phyloP scores from a whole-genome alignment of 495 filamentous ascomycete species.

The Platismatia glauca region DNA sequence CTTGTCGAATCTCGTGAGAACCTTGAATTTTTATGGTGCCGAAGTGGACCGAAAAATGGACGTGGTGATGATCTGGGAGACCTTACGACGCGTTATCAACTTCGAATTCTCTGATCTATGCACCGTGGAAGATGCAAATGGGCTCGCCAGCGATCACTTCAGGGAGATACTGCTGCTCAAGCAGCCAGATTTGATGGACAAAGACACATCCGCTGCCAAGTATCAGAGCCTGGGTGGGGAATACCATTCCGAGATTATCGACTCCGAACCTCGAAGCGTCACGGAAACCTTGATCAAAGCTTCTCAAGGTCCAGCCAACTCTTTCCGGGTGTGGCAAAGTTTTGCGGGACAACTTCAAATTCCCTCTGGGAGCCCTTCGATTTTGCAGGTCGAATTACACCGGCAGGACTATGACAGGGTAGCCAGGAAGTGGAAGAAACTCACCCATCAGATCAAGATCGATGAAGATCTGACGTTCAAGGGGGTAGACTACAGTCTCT shows the following conservation, averaged over 20 bases:
- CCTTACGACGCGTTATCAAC: constrained; percentile 21
- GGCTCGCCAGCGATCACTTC: constrained; percentile 8
- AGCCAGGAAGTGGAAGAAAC: constrained; percentile 48
- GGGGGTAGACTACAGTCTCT: constrained; percentile 45
- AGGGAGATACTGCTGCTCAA: constrained; percentile 20
- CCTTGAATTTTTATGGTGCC: constrained; percentile 30
- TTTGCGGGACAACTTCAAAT: constrained; percentile 15
- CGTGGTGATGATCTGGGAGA: constrained; percentile 29
- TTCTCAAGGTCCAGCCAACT: constrained; percentile 23
- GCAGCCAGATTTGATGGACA: constrained; percentile 21
- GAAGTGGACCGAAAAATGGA: constrained; percentile 29
- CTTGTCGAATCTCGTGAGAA: constrained; percentile 9
- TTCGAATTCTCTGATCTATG: constrained; percentile 14
- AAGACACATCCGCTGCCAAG: constrained; percentile 8
- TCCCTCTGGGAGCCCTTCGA: constrained; percentile 25
- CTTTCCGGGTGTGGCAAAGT: constrained; percentile 17
- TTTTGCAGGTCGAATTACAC: constrained; percentile 52
- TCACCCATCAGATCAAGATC: constrained; percentile 47
- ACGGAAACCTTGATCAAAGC: constrained; percentile 21
- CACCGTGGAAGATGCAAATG: constrained; percentile 12
- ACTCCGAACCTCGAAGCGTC: constrained; percentile 21
- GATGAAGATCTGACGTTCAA: constrained; percentile 45
- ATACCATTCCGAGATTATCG: background rate
- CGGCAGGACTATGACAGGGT: constrained; percentile 47
- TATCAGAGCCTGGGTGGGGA: constrained; percentile 2